A percentile compares a stretch with the other conserved stretches of the same genome.
phyloP scores from a whole-genome alignment of 2,329 filamentous ascomycete species.

The Calonectria honghensis region DNA sequence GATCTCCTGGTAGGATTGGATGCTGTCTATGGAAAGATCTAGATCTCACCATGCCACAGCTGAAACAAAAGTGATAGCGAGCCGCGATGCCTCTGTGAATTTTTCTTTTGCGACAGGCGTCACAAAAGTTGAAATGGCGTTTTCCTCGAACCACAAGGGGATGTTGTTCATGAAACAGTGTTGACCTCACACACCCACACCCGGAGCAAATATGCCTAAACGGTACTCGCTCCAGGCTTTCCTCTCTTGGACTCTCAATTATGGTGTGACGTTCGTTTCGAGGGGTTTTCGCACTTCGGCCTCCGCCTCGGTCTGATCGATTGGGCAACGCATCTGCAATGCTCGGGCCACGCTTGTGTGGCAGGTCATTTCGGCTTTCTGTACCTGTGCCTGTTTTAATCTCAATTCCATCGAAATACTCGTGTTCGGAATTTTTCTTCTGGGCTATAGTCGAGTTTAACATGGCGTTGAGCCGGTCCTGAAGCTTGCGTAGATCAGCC shows the following conservation, averaged over 20 bases:
- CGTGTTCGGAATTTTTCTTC: conserved; percentile 22
- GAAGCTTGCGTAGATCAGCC: conserved; percentile 52
- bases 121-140: conserved; percentile 60
- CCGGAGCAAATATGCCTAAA: conserved; percentile 60
- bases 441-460: conserved; percentile 54
- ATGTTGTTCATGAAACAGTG: conserved; percentile 59
- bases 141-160: conserved; percentile 52
- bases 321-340: too few relatives aligned
- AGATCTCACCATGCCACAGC: conserved; percentile 64
- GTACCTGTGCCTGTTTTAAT: background rate
- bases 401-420: conserved; percentile 11
- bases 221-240: conserved; percentile 47
- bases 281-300: background rate
- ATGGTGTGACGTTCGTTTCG: background rate
- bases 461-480: conserved; percentile 55
- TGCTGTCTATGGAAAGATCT: conserved; percentile 60
- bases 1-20: conserved; percentile 50
- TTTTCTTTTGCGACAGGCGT: conserved; percentile 57
- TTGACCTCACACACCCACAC: conserved; percentile 61
- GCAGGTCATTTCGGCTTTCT: background rate
- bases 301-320: background rate
- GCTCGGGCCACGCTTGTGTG: background rate
- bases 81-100: conserved; percentile 50
- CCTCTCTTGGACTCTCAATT: conserved; percentile 34
- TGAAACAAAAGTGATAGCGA: conserved; percentile 64